A percentile compares a stretch with the other conserved stretches of the same genome.
Evolutionary conservation across 2,329 filamentous ascomycete genomes (phyloP).

Genomic region (Penicillium sp.): DNA sequence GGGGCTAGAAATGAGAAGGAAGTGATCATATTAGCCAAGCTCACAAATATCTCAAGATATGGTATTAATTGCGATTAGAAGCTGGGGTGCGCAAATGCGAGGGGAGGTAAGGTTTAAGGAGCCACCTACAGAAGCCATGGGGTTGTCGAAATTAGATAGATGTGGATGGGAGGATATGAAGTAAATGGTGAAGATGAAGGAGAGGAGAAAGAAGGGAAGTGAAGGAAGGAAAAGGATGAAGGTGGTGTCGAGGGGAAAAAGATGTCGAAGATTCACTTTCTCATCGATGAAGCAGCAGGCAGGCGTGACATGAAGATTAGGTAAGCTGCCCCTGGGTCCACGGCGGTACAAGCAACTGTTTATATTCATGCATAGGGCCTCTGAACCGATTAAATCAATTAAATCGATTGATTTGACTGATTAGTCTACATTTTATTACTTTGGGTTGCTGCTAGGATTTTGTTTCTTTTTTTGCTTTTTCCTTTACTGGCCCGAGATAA

Average conservation of each 20-base stretch:
- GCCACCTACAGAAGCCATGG: constrained; percentile 50
- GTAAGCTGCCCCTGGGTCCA: constrained; percentile 20
- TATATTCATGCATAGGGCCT: neutral
- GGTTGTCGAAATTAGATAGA: constrained; percentile 10
- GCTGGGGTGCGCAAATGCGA: constrained; percentile 18
- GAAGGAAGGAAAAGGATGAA: constrained; percentile 5
- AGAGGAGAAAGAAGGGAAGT: constrained; percentile 12
- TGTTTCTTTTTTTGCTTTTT: neutral
- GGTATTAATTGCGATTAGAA: constrained; percentile 10
- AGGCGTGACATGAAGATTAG: constrained; percentile 20
- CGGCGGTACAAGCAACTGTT: neutral
- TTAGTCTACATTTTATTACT: neutral
- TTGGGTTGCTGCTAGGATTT: neutral
- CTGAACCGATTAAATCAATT: neutral
- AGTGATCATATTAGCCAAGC: constrained; percentile 21
- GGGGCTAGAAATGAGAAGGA: constrained; percentile 34
- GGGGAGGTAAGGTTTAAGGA: constrained; percentile 14
- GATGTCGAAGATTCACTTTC: constrained; percentile 21
- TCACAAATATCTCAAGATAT: neutral
- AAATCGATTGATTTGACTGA: too few species aligned
- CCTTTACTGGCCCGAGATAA: neutral
- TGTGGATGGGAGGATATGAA: neutral
- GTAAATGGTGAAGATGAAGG: neutral
- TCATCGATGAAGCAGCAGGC: constrained; percentile 21
- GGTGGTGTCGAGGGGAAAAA: constrained; percentile 17